Evolutionary conservation across 176 grass and related monocot species (phyloP), one percentile per base, ranked within the genome.

Genomic region (Triticum timopheevii): DNA sequence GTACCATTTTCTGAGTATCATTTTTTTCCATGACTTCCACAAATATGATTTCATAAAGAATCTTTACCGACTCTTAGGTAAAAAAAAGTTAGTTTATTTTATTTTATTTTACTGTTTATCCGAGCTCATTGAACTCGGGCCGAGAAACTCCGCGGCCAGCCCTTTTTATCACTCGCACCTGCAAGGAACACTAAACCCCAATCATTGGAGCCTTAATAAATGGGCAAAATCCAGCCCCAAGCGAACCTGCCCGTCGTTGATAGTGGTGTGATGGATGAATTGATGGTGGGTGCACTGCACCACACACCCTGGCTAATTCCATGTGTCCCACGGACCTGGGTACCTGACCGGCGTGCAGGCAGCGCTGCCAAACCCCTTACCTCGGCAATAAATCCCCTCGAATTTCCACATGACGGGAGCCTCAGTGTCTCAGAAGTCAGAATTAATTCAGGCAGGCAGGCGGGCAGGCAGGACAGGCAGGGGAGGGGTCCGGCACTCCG

Each of bases 341-440:
- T 19, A 2, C 16, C 50, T 83, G 86, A 24, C 16, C 50, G 50
- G 50, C 50, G 50, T 61, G 56, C 63, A 67, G 47, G n/a, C 61
- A 47, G 22, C 34, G 63, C 54, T 65, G 76, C 76, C 74, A 63
- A 64, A 80, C 40, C 22, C 50, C 74, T 73, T 62, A 31, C 65
- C 39, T 75, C 44, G 77, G 76, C 76, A 66, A 85, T 89, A 80
- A 89, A 89, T 81, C 16, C 33, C 42, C 10, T 45, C 42, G n/a
- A 11, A 56, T 73, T 50, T 62, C 33, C 82, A 89, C 87, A 80
- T 89, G 87, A 61, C 35, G 65, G 54, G 56, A 83, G 65, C 69
- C 52, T 79, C 56, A 54, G 45, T 63, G 78, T 54, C 49, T 50
- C 22, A 64, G 74, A 84, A 78, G 36, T 50, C 22, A 64, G 74